Evolutionary conservation across 768 basidiomycete species (phyloP).

Genomic region (Kwoniella dejecticola): DNA sequence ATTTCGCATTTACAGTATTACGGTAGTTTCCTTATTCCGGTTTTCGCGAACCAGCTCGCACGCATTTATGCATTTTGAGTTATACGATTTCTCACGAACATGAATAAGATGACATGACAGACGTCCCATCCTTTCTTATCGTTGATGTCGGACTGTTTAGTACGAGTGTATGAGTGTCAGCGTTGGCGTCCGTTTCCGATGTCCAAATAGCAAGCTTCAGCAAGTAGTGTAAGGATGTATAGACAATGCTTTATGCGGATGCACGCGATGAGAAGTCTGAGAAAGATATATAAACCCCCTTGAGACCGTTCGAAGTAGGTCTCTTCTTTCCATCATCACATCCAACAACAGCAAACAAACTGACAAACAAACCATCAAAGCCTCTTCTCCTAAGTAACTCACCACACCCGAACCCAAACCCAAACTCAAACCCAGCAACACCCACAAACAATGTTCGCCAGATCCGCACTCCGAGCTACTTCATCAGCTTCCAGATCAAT

Average conservation of each 20-base stretch:
- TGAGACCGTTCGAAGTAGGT: neutral
- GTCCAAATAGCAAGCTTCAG: too few species aligned
- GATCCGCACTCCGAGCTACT: constrained; percentile 17
- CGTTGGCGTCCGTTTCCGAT: constrained; percentile 12
- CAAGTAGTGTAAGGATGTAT: too few species aligned
- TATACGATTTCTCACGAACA: too few species aligned
- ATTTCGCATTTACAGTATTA: too few species aligned
- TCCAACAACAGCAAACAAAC: constrained; percentile 1
- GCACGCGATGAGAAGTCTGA: neutral
- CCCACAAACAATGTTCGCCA: constrained; percentile 20
- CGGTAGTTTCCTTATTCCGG: too few species aligned
- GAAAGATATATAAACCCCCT: constrained; percentile 24
- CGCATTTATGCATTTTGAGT: too few species aligned
- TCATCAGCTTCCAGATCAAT: constrained; percentile 3
- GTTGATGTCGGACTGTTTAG: too few species aligned
- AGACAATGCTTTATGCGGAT: too few species aligned
- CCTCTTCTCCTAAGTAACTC: constrained; percentile 7
- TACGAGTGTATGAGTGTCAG: too few species aligned
- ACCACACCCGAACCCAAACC: neutral
- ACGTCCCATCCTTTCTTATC: too few species aligned
- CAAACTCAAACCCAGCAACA: neutral
- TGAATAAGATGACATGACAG: too few species aligned
- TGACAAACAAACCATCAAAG: constrained; percentile 1
- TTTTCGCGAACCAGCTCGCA: too few species aligned
- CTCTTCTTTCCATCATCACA: constrained; percentile 13